Evolutionary conservation across 2,329 filamentous ascomycete species (phyloP), one percentile per base, ranked within the genome.

Genomic region (Sarocladium brachiariae): DNA sequence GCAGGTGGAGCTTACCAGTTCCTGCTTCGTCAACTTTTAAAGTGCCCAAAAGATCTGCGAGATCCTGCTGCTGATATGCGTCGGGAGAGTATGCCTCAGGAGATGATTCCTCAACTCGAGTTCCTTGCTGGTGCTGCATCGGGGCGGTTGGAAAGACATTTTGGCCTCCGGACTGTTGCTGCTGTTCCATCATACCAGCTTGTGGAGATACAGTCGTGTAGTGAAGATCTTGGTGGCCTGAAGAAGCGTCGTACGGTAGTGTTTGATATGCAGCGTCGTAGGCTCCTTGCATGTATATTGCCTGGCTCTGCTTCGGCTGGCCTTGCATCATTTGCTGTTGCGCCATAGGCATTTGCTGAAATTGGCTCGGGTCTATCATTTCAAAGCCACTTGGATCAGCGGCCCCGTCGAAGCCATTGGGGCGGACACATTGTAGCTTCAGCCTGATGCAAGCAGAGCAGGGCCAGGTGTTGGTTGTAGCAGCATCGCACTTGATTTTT

Each of bases 401-500:
- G 24, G 75, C 66, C 46, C 72, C 68, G 55, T 84, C 81, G 58
- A 78, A 83, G 52, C 90, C 84, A 51, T 89, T 90, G 3, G 92
- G 93, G 41, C 90, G 89, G 23, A 96, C 85, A 66, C 93, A 97
- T 61, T 93, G 88, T 53, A 96, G 79, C 72, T 96, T 97, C 55
- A 97, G 75, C 46, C 92, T 83, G 55, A 90, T 86, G 66, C 92
- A 99, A 31, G 93, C 89, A 35, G 91, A 93, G 68, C 92, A 97
- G 24, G 93, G 93, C 92, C 93, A 97, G 33, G 89, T 90, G 67
- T 97, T 96, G 35, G 91, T 96, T 13, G 92, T 96, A 18, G 92
- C 92, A 49, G 92, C 90, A 72, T 97, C 93, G 71, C 92, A 99
- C 68, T 96, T 96, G 65, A 99, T 99, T 70, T 99, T 99, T 62